phyloP scores from a whole-genome alignment of 352 stramenopile genomes.

The Phytophthora uliginosa region DNA sequence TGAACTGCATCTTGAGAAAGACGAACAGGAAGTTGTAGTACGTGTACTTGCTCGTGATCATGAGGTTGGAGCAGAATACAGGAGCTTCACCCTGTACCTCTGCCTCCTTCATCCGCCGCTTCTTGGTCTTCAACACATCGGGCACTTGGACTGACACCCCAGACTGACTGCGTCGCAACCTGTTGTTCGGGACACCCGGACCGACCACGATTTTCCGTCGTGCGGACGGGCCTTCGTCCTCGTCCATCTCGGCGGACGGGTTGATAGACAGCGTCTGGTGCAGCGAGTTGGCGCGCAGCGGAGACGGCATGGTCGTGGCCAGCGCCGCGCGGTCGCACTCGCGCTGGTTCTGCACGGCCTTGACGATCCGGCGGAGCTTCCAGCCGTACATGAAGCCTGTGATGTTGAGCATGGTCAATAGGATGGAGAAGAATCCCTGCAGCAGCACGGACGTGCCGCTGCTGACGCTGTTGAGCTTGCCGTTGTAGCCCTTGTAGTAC shows the following conservation, averaged over 20 bases:
- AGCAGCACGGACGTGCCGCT: slow-evolving; percentile 85
- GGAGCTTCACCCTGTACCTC: slow-evolving; percentile 35
- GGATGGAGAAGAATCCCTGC: slow-evolving; percentile 89
- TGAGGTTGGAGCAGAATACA: slow-evolving; percentile 81
- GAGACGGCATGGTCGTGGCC: slow-evolving; percentile 81
- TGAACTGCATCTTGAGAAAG: slow-evolving; percentile 94
- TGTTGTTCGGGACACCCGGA: slow-evolving; percentile 29
- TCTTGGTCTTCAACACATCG: slow-evolving; percentile 37
- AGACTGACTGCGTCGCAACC: slow-evolving; percentile 30
- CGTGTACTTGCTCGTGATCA: slow-evolving; percentile 93
- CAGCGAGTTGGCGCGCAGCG: slow-evolving; percentile 46
- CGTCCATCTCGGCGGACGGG: slow-evolving; percentile 53
- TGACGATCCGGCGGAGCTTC: slow-evolving; percentile 91
- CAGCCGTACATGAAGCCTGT: slow-evolving; percentile 86
- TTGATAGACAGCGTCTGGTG: slow-evolving; percentile 76
- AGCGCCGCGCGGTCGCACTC: slow-evolving; percentile 84
- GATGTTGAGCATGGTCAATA: slow-evolving; percentile 84
- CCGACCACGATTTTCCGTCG: slow-evolving; percentile 64
- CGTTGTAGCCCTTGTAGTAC: slow-evolving; percentile 91
- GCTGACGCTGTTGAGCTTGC: slow-evolving; percentile 83
- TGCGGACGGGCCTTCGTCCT: slow-evolving; percentile 42
- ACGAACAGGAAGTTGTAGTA: slow-evolving; percentile 93
- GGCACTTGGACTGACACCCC: slow-evolving; percentile 30
- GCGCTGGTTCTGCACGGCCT: slow-evolving; percentile 83
- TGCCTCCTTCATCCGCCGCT: slow-evolving; percentile 37